phyloP scores from a whole-genome alignment of 176 grass and related monocot species.

The Eleusine indica region DNA sequence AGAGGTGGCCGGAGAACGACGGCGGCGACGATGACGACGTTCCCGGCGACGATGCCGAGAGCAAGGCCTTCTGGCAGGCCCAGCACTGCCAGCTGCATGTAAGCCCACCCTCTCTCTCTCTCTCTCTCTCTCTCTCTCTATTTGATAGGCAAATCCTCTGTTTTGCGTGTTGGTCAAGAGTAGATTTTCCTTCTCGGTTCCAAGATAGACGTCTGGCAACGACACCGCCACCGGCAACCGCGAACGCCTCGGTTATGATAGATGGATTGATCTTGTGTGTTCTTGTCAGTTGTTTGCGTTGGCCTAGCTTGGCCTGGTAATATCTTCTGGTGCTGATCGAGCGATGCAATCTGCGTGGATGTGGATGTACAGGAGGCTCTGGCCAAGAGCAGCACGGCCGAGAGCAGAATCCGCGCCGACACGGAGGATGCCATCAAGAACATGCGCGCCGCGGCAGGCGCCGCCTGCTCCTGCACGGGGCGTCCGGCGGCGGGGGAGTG shows the following conservation, averaged over 20 bases:
- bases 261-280: constrained; percentile 10
- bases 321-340: constrained; percentile 25
- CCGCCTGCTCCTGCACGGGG: constrained; percentile 56
- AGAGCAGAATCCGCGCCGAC: constrained; percentile 65
- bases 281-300: constrained; percentile 3
- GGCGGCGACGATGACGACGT: constrained; percentile 34
- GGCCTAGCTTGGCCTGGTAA: constrained; percentile 5
- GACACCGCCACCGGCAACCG: not conserved
- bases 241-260: not conserved
- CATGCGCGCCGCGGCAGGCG: constrained; percentile 43
- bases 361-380: constrained; percentile 63
- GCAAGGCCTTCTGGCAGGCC: constrained; percentile 68
- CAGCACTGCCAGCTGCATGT: constrained; percentile 70
- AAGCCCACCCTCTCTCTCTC: not conserved
- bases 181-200: not conserved
- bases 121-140: not conserved
- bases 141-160: not conserved
- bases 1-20: constrained; percentile 41
- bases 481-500: constrained; percentile 43
- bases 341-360: not conserved
- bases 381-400: constrained; percentile 63
- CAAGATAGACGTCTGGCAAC: not conserved
- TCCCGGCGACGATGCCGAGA: constrained; percentile 35
- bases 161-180: not conserved
- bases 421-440: constrained; percentile 56